Percentiles rank a stretch among this genome's conserved stretches.
Conservation (phyloP, 2,329 filamentous ascomycete species). For the Fusarium penzigii region DNA sequence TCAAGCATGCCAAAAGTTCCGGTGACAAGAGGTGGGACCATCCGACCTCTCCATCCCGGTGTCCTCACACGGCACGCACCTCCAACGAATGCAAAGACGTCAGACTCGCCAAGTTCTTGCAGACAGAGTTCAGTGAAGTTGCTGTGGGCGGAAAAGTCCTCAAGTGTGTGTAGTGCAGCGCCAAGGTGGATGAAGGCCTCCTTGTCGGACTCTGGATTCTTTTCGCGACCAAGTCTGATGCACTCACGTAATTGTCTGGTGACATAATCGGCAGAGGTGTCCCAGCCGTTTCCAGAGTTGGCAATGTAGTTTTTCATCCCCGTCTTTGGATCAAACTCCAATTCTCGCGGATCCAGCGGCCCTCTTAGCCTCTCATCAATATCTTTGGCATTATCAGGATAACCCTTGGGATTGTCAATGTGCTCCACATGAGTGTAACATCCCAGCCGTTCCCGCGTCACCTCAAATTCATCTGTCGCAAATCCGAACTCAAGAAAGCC, state of each 20-base stretch:
- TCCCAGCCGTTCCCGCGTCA: constrained; percentile 73
- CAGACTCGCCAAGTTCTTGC: constrained; percentile 65
- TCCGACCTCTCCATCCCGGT: constrained; percentile 48
- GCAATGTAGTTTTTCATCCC: constrained; percentile 98
- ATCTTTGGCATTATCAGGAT: constrained; percentile 72
- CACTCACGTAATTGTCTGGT: constrained; percentile 67
- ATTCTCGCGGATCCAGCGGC: constrained; percentile 52
- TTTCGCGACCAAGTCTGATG: constrained; percentile 65
- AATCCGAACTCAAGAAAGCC: constrained; percentile 52
- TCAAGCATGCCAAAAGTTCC: constrained; percentile 55
- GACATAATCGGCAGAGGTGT: constrained; percentile 81
- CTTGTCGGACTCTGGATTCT: constrained; percentile 14
- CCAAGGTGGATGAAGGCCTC: constrained; percentile 51
- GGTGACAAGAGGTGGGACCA: constrained; percentile 70
- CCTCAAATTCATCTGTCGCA: constrained; percentile 78
- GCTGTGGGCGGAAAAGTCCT: constrained; percentile 67
- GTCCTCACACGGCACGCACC: constrained; percentile 45
- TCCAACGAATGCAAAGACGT: constrained; percentile 59
- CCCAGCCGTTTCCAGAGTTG: constrained; percentile 72
- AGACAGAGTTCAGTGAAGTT: constrained; percentile 76
- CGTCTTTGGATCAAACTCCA: constrained; percentile 68
- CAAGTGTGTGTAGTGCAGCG: constrained; percentile 70
- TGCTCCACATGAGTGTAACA: constrained; percentile 74
- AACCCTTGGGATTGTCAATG: constrained; percentile 74
- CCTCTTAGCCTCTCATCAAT: constrained; percentile 57